Evolutionary conservation across 176 grass and related monocot species (phyloP).

Genomic region (Aegilops speltoides): DNA sequence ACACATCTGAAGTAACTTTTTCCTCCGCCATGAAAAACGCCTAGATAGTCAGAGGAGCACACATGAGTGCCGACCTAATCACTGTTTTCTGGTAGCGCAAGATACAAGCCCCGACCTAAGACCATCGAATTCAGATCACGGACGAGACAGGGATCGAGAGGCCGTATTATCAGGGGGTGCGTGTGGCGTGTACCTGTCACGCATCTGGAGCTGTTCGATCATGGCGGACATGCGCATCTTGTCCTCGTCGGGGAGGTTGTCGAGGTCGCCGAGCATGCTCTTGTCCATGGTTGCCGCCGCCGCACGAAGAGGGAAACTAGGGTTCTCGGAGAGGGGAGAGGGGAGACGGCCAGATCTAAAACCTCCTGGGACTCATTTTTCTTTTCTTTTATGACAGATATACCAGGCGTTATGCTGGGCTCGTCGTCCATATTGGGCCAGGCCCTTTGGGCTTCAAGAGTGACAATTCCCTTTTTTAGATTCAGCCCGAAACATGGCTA

Average conservation of each 20-base stretch:
- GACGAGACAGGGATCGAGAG: background rate
- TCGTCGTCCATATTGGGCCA: background rate
- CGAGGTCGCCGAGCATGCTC: slow-evolving; percentile 83
- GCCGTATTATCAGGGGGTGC: background rate
- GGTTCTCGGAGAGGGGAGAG: slow-evolving; percentile 11
- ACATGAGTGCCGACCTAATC: background rate
- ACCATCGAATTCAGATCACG: background rate
- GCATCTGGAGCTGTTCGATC: slow-evolving; percentile 95
- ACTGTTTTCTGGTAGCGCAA: background rate
- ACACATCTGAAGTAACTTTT: background rate
- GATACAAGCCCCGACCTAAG: background rate
- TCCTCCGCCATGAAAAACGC: background rate
- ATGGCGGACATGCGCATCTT: slow-evolving; percentile 83
- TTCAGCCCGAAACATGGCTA: no score
- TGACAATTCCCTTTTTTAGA: background rate
- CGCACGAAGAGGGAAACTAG: background rate
- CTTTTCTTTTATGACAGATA: background rate
- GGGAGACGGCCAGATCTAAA: slow-evolving; percentile 23
- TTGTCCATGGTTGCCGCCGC: slow-evolving; percentile 65
- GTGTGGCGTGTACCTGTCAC: slow-evolving; percentile 59
- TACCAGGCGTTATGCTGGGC: background rate
- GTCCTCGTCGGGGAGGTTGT: slow-evolving; percentile 82
- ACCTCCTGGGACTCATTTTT: background rate
- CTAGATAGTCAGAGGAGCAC: background rate
- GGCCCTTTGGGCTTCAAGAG: background rate